phyloP scores from a whole-genome alignment of 306 rosid genomes.

The Sechiopsis laciniata region DNA sequence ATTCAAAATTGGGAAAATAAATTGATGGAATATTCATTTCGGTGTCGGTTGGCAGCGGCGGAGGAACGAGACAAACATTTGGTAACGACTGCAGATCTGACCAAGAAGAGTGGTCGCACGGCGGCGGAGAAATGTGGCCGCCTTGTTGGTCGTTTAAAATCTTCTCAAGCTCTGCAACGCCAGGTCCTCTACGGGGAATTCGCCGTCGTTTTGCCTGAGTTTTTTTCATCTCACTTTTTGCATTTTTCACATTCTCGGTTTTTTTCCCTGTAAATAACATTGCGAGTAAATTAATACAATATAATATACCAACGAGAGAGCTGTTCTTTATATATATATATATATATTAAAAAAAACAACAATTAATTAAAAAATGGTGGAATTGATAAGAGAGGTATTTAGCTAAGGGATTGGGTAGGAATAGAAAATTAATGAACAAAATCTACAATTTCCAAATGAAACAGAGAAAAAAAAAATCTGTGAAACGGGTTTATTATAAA shows the following conservation, averaged over 20 bases:
- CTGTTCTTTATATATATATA: neutral
- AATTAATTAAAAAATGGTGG: neutral
- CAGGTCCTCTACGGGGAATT: slow-evolving; percentile 68
- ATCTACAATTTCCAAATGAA: slow-evolving; percentile 35
- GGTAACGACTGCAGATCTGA: neutral
- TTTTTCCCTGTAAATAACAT: neutral
- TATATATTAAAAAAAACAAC: too few relatives aligned
- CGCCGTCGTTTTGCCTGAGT: slow-evolving; percentile 35
- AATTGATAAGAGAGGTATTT: neutral
- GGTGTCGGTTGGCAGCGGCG: neutral
- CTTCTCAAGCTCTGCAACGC: slow-evolving; percentile 72
- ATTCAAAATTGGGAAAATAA: neutral
- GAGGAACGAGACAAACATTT: too few relatives aligned
- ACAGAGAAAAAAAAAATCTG: too few relatives aligned
- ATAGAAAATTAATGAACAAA: neutral
- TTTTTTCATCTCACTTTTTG: slow-evolving; percentile 22
- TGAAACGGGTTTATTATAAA: neutral
- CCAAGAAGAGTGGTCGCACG: neutral
- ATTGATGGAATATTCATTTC: neutral
- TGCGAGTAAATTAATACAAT: too few relatives aligned
- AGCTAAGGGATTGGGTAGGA: neutral
- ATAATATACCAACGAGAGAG: neutral
- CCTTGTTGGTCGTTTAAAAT: slow-evolving; percentile 53
- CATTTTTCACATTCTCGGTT: neutral
- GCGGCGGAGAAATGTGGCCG: neutral